A percentile compares a stretch with the other conserved stretches of the same genome.
These are phyloP conservation scores for Candolleomyces aberdarensis DNA, from an alignment of 768 basidiomycete species.

Conservation along the genomic window DNA sequence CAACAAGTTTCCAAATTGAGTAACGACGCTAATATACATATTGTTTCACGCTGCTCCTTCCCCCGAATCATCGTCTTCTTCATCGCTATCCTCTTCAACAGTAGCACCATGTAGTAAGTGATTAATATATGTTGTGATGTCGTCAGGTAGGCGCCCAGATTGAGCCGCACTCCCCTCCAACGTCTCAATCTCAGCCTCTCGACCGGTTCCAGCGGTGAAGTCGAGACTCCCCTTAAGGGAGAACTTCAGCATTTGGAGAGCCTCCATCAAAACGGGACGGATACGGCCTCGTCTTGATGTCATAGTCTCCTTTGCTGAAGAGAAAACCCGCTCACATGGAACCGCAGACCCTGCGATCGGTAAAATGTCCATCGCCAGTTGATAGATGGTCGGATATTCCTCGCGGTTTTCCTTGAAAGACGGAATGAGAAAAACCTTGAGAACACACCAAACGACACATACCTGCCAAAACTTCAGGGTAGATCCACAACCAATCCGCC, in stretches of 20 bases:
- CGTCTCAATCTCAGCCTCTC: not conserved
- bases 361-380: constrained; percentile 2
- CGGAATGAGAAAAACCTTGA: not conserved
- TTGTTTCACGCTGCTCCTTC: not conserved
- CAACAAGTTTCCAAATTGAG: too few species aligned
- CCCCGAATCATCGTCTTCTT: not conserved
- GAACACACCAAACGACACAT: not conserved
- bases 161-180: not conserved
- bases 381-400: not conserved
- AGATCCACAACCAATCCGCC: not conserved
- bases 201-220: not conserved
- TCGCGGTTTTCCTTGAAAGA: not conserved
- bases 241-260: constrained; percentile 7
- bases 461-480: constrained; percentile 4
- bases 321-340: constrained; percentile 7
- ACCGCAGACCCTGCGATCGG: constrained; percentile 5
- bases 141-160: not conserved
- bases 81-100: not conserved
- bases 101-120: not conserved
- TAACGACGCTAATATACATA: too few species aligned
- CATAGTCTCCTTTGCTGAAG: constrained; percentile 6
- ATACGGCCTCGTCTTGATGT: not conserved
- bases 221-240: not conserved
- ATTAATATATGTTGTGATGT: not conserved
- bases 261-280: constrained; percentile 1